phyloP scores from a whole-genome alignment of 2,329 filamentous ascomycete genomes.

The Chaetomiaceae sp. region DNA sequence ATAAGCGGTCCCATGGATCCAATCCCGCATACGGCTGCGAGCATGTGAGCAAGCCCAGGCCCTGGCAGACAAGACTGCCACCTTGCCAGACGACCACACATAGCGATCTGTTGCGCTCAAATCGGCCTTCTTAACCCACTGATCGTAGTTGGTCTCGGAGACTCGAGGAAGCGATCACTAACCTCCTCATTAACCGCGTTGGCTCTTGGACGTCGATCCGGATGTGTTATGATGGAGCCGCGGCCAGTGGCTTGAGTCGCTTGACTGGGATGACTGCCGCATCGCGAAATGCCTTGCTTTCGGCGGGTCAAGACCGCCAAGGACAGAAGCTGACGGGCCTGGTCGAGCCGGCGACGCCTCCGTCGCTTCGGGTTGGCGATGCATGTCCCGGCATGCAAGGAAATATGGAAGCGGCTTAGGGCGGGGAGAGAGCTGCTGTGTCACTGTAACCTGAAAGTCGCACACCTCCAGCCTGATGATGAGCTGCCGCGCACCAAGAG shows the following conservation, averaged over 20 bases:
- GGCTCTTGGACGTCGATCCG: not conserved
- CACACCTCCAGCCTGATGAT: not conserved
- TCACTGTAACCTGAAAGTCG: not conserved
- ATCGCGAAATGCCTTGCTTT: not conserved
- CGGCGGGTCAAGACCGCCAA: not conserved
- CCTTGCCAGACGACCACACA: not conserved
- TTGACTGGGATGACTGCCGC: not conserved
- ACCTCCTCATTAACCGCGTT: too few species aligned
- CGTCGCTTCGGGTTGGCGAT: not conserved
- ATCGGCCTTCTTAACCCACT: too few species aligned
- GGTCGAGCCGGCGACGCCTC: not conserved
- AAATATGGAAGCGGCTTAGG: constrained; percentile 1
- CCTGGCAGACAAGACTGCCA: not conserved
- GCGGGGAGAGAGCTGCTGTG: not conserved
- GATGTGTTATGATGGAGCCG: not conserved
- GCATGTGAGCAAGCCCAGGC: constrained; percentile 5
- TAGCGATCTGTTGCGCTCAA: not conserved
- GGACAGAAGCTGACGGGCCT: too few species aligned
- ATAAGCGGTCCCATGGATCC: constrained; percentile 3
- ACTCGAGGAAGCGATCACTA: too few species aligned
- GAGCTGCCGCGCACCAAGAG: not conserved
- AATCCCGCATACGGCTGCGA: not conserved
- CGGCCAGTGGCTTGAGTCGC: not conserved
- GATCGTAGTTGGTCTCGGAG: too few species aligned
- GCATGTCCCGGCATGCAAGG: constrained; percentile 1